Conservation (phyloP, 2,329 filamentous ascomycete species). For the Gnomoniopsis sp. region DNA sequence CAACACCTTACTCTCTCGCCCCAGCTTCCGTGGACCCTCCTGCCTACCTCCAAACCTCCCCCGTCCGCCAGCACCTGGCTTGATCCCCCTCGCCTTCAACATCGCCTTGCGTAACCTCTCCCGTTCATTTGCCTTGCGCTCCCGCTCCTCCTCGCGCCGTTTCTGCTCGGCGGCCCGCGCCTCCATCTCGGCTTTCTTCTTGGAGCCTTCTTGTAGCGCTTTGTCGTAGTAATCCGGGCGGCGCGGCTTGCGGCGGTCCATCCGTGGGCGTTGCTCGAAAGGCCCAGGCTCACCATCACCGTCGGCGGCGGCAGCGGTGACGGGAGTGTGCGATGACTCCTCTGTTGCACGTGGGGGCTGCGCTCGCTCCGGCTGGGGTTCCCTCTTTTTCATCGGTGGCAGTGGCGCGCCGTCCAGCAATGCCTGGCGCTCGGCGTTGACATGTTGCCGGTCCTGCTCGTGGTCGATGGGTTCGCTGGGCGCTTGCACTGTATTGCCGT, state of each 20-base stretch:
- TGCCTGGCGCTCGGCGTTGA: conserved; percentile 41
- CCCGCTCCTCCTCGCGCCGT: conserved; percentile 58
- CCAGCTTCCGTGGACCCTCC: conserved; percentile 75
- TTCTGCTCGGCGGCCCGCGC: conserved; percentile 38
- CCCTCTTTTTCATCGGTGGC: conserved; percentile 12
- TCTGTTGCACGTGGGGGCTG: not conserved
- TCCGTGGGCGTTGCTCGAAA: conserved; percentile 8
- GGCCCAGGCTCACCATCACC: conserved; percentile 11
- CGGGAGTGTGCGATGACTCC: not conserved
- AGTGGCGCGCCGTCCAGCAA: conserved; percentile 26
- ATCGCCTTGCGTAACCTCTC: conserved; percentile 63
- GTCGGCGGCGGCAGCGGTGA: conserved; percentile 4
- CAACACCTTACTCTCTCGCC: conserved; percentile 74
- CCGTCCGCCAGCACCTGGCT: conserved; percentile 33
- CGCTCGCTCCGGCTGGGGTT: conserved; percentile 3
- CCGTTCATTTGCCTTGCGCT: conserved; percentile 62
- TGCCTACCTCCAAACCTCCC: conserved; percentile 51
- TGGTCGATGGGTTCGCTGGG: conserved; percentile 16
- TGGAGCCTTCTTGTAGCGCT: conserved; percentile 50
- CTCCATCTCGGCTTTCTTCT: conserved; percentile 40
- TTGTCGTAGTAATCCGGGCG: conserved; percentile 62
- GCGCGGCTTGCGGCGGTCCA: conserved; percentile 20
- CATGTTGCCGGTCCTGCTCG: conserved; percentile 18
- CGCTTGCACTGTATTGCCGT: conserved; percentile 14
- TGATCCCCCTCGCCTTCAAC: conserved; percentile 66